Conservation (phyloP, 768 basidiomycete genomes). For the Rhizopogon vesiculosus region DNA sequence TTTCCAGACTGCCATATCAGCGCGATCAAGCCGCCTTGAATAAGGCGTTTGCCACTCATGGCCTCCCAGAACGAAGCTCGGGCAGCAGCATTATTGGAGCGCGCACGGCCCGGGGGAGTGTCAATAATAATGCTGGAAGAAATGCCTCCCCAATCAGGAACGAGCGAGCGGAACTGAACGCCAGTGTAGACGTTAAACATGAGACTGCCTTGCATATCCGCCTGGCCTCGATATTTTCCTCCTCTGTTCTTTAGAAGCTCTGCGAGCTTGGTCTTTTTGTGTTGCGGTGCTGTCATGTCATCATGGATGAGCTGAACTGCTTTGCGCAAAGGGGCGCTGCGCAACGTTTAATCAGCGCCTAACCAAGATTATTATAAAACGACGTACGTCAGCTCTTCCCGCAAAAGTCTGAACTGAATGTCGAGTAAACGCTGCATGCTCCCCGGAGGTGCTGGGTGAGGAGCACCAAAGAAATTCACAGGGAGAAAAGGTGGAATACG, state of each 20-base stretch:
- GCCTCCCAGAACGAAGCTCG: slow-evolving; percentile 60
- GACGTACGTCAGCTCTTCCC: slow-evolving; percentile 66
- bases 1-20: slow-evolving; percentile 37
- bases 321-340: slow-evolving; percentile 48
- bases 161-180: slow-evolving; percentile 40
- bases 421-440: slow-evolving; percentile 68
- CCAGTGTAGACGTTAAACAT: slow-evolving; percentile 64
- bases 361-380: neutral
- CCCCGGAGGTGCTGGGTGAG: slow-evolving; percentile 51
- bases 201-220: slow-evolving; percentile 38
- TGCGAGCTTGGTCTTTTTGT: slow-evolving; percentile 33
- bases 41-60: slow-evolving; percentile 52
- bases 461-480: slow-evolving; percentile 51
- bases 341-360: neutral
- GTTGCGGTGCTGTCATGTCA: slow-evolving; percentile 30
- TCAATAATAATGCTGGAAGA: slow-evolving; percentile 42
- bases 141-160: slow-evolving; percentile 49
- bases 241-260: slow-evolving; percentile 48
- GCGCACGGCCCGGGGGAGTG: slow-evolving; percentile 53
- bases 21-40: slow-evolving; percentile 60
- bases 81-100: slow-evolving; percentile 29
- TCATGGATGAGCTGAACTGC: slow-evolving; percentile 45
- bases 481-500: slow-evolving; percentile 53
- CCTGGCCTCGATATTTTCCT: slow-evolving; percentile 50
- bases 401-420: slow-evolving; percentile 67